phyloP scores from a whole-genome alignment of 1,284 basidiomycete genomes.

The Puccinia hordei region DNA sequence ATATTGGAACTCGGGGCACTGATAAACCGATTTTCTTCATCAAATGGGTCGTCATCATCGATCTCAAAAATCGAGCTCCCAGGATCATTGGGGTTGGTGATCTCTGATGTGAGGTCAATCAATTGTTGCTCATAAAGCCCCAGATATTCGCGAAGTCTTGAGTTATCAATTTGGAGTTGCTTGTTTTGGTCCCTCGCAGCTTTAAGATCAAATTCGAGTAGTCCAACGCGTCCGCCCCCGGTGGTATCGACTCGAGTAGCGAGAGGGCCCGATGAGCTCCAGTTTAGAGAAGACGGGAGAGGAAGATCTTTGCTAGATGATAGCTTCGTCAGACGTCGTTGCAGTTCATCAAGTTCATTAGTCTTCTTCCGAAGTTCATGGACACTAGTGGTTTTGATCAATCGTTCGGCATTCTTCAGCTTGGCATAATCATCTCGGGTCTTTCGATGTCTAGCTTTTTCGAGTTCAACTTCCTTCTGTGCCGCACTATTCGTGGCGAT shows the following conservation, averaged over 20 bases:
- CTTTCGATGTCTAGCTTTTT: conserved; percentile 42
- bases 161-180: conserved; percentile 18
- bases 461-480: conserved; percentile 32
- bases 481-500: conserved; percentile 11
- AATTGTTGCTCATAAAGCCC: conserved; percentile 34
- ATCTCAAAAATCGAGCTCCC: background rate
- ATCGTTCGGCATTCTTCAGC: conserved; percentile 24
- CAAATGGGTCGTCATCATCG: background rate
- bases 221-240: conserved; percentile 7
- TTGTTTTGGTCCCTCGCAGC: background rate
- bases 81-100: background rate
- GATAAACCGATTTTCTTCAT: conserved; percentile 21
- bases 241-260: conserved; percentile 1
- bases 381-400: conserved; percentile 30
- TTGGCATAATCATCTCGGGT: conserved; percentile 31
- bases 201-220: conserved; percentile 45
- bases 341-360: conserved; percentile 34
- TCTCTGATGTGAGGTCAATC: conserved; percentile 28
- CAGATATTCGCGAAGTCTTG: conserved; percentile 22
- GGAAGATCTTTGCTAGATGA: conserved; percentile 28
- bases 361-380: conserved; percentile 33
- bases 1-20: background rate
- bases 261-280: background rate
- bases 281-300: background rate
- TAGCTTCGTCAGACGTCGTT: conserved; percentile 27